Evolutionary conservation across 495 filamentous ascomycete genomes (phyloP), one percentile per base, ranked within the genome.

Genomic region (Daldinia vernicosa): DNA sequence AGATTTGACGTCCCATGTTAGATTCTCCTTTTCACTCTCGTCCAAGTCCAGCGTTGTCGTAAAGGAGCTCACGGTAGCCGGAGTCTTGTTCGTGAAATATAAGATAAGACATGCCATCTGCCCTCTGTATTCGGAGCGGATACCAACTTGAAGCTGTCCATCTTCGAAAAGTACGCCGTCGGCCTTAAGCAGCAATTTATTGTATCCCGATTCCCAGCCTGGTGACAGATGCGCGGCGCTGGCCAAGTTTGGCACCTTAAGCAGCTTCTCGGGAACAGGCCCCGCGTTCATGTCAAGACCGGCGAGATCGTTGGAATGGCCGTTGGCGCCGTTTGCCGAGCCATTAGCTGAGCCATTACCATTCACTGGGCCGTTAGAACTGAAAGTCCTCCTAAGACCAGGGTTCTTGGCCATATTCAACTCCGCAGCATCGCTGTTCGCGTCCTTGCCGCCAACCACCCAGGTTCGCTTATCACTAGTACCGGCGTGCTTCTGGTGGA

Each of bases 81-180:
- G 88, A 2, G 93, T 93, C 79, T 97, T 97, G 81, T 98, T 98
- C 40, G 91, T 91, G 76, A 98, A 95, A 79, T 98, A 98, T 56
- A 98, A 82, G 74, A 98, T 98, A 45, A 99, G 84, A 67, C 95
- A 97, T 55, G 95, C 96, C 85, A 97, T 91, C 70, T 97, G 91
- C 17, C 87, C 92, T 62, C 96, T 92, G 77, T 97, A 99, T 79
- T 99, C 96, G 4, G 93, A 93, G 6, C 96, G 91, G 53, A 98
- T 80, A 33, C 95, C 96, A 39, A 99, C 85, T 75, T 98, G 94
- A 57, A 99, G 88, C 79, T 99, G 96, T 0, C 88, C 89, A 75
- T 99, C 96, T 80, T 98, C 93, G 75, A 97, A 98, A 1, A 99
- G 87, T 9, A 98, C 86, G 37, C 95, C 96, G 78, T 98, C 94